A percentile compares a stretch with the other conserved stretches of the same genome.
These are phyloP conservation scores for Hymenoscyphus salicellus DNA, from an alignment of 2,329 filamentous ascomycete genomes.

Conservation along the genomic window DNA sequence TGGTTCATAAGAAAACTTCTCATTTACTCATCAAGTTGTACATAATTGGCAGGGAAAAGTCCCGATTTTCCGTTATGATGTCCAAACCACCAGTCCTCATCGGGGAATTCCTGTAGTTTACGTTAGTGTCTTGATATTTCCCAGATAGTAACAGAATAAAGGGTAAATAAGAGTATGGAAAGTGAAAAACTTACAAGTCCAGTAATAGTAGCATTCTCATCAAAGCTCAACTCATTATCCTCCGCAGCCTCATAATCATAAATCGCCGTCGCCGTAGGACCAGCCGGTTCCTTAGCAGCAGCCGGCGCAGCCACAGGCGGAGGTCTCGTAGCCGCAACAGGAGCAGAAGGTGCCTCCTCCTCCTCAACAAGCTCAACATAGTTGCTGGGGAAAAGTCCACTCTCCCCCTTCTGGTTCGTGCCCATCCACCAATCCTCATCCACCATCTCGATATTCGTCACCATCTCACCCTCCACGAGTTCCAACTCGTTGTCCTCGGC, in stretches of 20 bases:
- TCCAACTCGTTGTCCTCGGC: constrained; percentile 97
- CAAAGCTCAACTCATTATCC: constrained; percentile 85
- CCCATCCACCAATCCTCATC: constrained; percentile 99
- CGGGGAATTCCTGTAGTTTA: constrained; percentile 76
- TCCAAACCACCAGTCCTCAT: constrained; percentile 98
- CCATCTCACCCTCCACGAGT: constrained; percentile 79
- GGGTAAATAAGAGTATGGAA: background rate
- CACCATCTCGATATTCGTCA: constrained; percentile 93
- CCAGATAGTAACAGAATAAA: too few species aligned
- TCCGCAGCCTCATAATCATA: constrained; percentile 98
- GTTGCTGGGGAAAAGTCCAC: constrained; percentile 91
- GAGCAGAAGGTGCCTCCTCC: constrained; percentile 26
- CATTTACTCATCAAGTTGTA: constrained; percentile 47
- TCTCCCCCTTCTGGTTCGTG: constrained; percentile 78
- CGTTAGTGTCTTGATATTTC: constrained; percentile 7
- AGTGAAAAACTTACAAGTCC: constrained; percentile 61
- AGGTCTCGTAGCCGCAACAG: constrained; percentile 26
- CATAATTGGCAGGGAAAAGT: constrained; percentile 77
- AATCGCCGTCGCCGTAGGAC: constrained; percentile 74
- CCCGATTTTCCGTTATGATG: constrained; percentile 75
- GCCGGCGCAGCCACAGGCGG: constrained; percentile 41
- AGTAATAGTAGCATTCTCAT: constrained; percentile 79
- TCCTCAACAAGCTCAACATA: constrained; percentile 82
- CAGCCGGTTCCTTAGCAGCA: constrained; percentile 38
- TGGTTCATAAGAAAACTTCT: background rate